A percentile compares a stretch with the other conserved stretches of the same genome.
These are phyloP conservation scores for Pichia sp. DNA, from an alignment of 1,139 yeast genomes.

Conservation along the genomic window DNA sequence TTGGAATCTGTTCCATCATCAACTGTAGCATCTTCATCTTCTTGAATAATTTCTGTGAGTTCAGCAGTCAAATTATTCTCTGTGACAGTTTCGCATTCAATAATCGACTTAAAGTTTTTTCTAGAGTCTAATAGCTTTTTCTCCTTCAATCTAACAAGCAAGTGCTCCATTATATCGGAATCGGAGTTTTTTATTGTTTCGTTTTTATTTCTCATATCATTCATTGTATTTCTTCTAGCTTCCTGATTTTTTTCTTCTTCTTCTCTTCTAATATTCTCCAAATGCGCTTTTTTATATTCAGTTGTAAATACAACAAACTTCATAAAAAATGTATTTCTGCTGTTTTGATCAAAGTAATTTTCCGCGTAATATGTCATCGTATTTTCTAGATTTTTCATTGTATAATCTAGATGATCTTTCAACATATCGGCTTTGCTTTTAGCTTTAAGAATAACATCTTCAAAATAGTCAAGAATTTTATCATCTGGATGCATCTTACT, in stretches of 20 bases:
- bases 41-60: not conserved
- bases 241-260: constrained; percentile 55
- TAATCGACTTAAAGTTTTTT: not conserved
- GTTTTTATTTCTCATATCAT: constrained; percentile 32
- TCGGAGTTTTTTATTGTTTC: constrained; percentile 12
- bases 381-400: constrained; percentile 48
- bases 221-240: constrained; percentile 59
- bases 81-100: not conserved
- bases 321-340: constrained; percentile 61
- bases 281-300: constrained; percentile 71
- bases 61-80: not conserved
- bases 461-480: constrained; percentile 42
- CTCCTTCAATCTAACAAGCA: constrained; percentile 21
- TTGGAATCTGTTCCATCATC: not conserved
- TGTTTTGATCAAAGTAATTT: constrained; percentile 51
- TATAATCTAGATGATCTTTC: constrained; percentile 47
- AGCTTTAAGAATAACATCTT: constrained; percentile 56
- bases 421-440: constrained; percentile 52
- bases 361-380: constrained; percentile 85
- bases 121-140: constrained; percentile 17
- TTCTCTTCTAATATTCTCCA: constrained; percentile 71
- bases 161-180: constrained; percentile 21
- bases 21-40: not conserved
- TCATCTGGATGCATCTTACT: constrained; percentile 73
- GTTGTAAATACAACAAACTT: constrained; percentile 67